Evolutionary conservation across 495 filamentous ascomycete species (phyloP).

Genomic region (Letharia columbiana): DNA sequence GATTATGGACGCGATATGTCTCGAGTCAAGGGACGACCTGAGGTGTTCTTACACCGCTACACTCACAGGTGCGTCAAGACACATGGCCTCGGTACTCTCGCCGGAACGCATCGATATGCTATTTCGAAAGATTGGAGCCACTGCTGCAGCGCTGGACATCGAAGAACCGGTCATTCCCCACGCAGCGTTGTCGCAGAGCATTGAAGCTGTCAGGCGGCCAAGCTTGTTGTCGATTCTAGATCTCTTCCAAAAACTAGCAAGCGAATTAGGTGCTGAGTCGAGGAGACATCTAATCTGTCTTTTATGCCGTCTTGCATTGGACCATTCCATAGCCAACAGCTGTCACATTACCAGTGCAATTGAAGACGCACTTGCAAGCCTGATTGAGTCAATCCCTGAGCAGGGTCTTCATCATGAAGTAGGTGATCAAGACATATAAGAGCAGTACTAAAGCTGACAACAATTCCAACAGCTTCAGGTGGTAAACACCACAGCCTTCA

Average conservation of each 20-base stretch:
- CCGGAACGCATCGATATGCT: slow-evolving; percentile 14
- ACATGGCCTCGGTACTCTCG: slow-evolving; percentile 17
- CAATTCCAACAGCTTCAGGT: slow-evolving; percentile 39
- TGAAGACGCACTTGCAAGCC: slow-evolving; percentile 37
- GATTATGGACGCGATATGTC: slow-evolving; percentile 61
- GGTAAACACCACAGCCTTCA: slow-evolving; percentile 45
- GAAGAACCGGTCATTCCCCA: slow-evolving; percentile 13
- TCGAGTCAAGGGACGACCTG: slow-evolving; percentile 52
- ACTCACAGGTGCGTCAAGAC: slow-evolving; percentile 25
- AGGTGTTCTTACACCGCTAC: slow-evolving; percentile 55
- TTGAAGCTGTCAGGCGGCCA: slow-evolving; percentile 8
- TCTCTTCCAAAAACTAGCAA: slow-evolving; percentile 30
- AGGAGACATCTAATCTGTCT: slow-evolving; percentile 14
- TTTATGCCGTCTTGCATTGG: slow-evolving; percentile 50
- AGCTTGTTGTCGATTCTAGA: slow-evolving; percentile 30
- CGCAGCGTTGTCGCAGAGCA: not conserved
- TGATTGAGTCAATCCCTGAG: slow-evolving; percentile 34
- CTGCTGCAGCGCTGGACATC: slow-evolving; percentile 18
- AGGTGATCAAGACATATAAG: slow-evolving; percentile 10
- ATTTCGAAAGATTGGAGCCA: slow-evolving; percentile 23
- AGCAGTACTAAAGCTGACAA: slow-evolving; percentile 24
- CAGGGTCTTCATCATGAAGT: slow-evolving; percentile 31
- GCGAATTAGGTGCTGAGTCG: slow-evolving; percentile 33
- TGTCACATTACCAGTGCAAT: slow-evolving; percentile 34
- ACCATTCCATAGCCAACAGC: slow-evolving; percentile 42